Evolutionary conservation across 1,139 yeast genomes (phyloP), one percentile per base, ranked within the genome.

Genomic region (Candida sp.): DNA sequence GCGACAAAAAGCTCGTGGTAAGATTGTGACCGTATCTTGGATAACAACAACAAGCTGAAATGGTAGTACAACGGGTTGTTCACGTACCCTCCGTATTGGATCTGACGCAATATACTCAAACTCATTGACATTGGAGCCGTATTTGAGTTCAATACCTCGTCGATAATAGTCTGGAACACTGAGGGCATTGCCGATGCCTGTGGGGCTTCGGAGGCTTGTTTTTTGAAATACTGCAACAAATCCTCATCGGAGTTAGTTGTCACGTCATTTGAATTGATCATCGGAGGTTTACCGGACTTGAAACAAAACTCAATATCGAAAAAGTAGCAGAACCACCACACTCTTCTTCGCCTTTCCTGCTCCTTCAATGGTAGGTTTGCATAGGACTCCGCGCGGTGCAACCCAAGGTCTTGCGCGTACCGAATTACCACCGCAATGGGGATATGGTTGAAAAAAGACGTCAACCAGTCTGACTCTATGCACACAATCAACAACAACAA

Each of bases 381-480:
- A 47, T 77, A 76, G 2, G 80, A 66, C 55, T 86, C 90, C 12
- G 67, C 68, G 33, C 90, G 68, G 60, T 88, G 89, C 26, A 89
- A 68, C 0, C 96, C 96, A 51, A 86, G 66, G 46, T 83, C 87
- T 56, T 80, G 85, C 0, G 90, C 89, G 56, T 75, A 78, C 50
- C 90, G 70, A 2, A 83, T 75, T 1, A 86, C 86, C 7, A 81
- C 75, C 0, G 86, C 68, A 0, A 77, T 63, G 8, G 86, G 59
- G 34, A 77, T 69, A 58, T 75, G 78, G 35, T 78, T 73, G 35
- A 72, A 66, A 35, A 78, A 79, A 17, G 82, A 73, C 5, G 72
- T 63, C 11, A 78, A 63, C 60, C 77, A 66, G 45, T 75, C 70
- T 3, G 71, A 66, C 46, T 83, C 85, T 7, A 81, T 67, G 58